phyloP scores from a whole-genome alignment of 2,329 filamentous ascomycete species.

The Aplosporella prunicola region DNA sequence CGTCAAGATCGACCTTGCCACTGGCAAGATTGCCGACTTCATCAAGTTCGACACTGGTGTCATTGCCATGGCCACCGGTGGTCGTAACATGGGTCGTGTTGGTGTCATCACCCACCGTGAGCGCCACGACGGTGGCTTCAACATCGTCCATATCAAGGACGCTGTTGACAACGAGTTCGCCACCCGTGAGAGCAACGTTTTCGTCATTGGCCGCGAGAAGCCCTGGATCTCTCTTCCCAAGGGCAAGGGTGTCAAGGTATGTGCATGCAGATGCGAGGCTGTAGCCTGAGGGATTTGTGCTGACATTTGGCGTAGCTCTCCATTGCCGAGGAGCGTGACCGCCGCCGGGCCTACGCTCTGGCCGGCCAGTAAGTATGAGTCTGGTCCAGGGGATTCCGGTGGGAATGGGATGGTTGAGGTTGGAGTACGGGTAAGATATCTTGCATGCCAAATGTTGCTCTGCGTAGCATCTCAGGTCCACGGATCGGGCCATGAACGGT shows the following conservation, averaged over 20 bases:
- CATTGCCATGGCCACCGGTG: constrained; percentile 97
- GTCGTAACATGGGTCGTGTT: constrained; percentile 99
- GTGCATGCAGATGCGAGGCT: constrained; percentile 14
- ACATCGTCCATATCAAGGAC: constrained; percentile 99
- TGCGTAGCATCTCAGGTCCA: constrained; percentile 9
- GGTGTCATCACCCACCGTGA: constrained; percentile 99
- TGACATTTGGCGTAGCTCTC: constrained; percentile 51
- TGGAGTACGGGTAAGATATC: constrained; percentile 8
- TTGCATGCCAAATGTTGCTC: neutral
- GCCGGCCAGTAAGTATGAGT: constrained; percentile 39
- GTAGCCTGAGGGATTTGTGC: constrained; percentile 5
- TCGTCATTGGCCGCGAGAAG: constrained; percentile 97
- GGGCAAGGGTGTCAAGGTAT: constrained; percentile 96
- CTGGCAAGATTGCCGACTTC: constrained; percentile 96
- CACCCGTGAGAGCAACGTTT: constrained; percentile 98
- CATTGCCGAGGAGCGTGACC: constrained; percentile 98
- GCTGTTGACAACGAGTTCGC: constrained; percentile 99
- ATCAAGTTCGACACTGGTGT: constrained; percentile 98
- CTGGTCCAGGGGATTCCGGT: constrained; percentile 1
- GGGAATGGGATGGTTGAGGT: constrained; percentile 5
- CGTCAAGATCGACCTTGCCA: constrained; percentile 95
- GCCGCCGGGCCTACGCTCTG: constrained; percentile 66
- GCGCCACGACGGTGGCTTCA: constrained; percentile 99
- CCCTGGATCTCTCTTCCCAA: constrained; percentile 99
- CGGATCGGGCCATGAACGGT: constrained; percentile 7